These are phyloP conservation scores for Tetrapisispora iriomotensis DNA, from an alignment of 805 yeast genomes.

Conservation along the genomic window DNA sequence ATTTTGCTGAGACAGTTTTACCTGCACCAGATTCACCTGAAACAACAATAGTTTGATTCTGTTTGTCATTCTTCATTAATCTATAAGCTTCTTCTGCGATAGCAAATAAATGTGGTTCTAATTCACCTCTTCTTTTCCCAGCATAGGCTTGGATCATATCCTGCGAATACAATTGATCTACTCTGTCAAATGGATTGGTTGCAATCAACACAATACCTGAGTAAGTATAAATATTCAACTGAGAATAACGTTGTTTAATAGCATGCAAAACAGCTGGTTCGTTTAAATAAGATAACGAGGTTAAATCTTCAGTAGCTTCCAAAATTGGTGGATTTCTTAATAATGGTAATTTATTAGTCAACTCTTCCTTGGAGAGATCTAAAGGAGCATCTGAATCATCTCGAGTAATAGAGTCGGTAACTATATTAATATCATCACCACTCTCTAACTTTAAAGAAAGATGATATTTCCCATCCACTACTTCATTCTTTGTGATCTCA, in stretches of 20 bases:
- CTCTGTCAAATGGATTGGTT: constrained; percentile 87
- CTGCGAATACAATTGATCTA: constrained; percentile 82
- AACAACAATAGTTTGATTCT: constrained; percentile 92
- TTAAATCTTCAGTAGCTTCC: constrained; percentile 91
- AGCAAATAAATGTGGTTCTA: constrained; percentile 94
- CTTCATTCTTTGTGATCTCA: constrained; percentile 40
- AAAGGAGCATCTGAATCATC: background rate
- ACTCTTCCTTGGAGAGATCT: background rate
- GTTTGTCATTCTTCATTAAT: constrained; percentile 77
- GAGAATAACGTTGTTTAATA: constrained; percentile 78
- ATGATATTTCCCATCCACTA: constrained; percentile 35
- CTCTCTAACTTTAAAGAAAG: constrained; percentile 45
- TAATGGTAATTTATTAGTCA: constrained; percentile 48
- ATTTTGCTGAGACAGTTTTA: constrained; percentile 93
- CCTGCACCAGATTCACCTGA: constrained; percentile 99
- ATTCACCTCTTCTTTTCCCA: constrained; percentile 85
- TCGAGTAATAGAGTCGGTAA: constrained; percentile 29
- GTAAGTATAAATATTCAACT: constrained; percentile 85
- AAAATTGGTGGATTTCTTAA: constrained; percentile 84
- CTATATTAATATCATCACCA: constrained; percentile 39
- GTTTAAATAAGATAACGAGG: constrained; percentile 82
- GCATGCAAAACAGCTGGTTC: constrained; percentile 97
- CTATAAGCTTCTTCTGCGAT: constrained; percentile 97
- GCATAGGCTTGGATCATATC: constrained; percentile 93
- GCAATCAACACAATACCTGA: constrained; percentile 96